Percentiles rank a stretch among this genome's conserved stretches.
Evolutionary conservation across 768 basidiomycete genomes (phyloP).

Genomic region (Russula lepida): DNA sequence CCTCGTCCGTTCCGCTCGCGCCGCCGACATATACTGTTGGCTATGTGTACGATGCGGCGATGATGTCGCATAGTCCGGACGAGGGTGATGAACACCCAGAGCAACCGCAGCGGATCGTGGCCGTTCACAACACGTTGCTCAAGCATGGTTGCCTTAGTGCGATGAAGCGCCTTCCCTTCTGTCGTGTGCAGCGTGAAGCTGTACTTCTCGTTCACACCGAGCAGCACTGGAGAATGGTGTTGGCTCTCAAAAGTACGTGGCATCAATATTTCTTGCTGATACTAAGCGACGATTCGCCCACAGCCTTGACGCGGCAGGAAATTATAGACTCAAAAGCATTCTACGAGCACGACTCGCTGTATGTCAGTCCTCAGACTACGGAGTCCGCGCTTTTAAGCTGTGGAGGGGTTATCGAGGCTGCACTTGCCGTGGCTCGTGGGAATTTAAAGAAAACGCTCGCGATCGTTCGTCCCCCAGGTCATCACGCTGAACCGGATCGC

Average conservation of each 20-base stretch:
- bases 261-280: slow-evolving; percentile 1
- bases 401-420: slow-evolving; percentile 90
- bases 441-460: slow-evolving; percentile 84
- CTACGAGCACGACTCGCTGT: slow-evolving; percentile 89
- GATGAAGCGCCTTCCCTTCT: slow-evolving; percentile 74
- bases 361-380: slow-evolving; percentile 81
- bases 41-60: slow-evolving; percentile 78
- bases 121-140: slow-evolving; percentile 63
- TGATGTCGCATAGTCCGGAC: slow-evolving; percentile 76
- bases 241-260: slow-evolving; percentile 31
- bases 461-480: slow-evolving; percentile 94
- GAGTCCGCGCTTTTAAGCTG: slow-evolving; percentile 81
- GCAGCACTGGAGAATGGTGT: slow-evolving; percentile 87
- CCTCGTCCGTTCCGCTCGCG: slow-evolving; percentile 26
- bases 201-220: slow-evolving; percentile 84
- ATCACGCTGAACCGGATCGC: slow-evolving; percentile 96
- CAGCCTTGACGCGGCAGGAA: slow-evolving; percentile 70
- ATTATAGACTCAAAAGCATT: slow-evolving; percentile 68
- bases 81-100: slow-evolving; percentile 68
- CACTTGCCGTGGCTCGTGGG: slow-evolving; percentile 73
- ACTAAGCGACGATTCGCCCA: slow-evolving; percentile 15
- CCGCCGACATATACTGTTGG: slow-evolving; percentile 43
- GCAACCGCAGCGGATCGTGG: slow-evolving; percentile 63
- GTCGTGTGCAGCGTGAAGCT: slow-evolving; percentile 67
- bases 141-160: slow-evolving; percentile 47